A percentile compares a stretch with the other conserved stretches of the same genome.
Conservation (phyloP, 306 rosid species). For the Cucurbita moschata region DNA sequence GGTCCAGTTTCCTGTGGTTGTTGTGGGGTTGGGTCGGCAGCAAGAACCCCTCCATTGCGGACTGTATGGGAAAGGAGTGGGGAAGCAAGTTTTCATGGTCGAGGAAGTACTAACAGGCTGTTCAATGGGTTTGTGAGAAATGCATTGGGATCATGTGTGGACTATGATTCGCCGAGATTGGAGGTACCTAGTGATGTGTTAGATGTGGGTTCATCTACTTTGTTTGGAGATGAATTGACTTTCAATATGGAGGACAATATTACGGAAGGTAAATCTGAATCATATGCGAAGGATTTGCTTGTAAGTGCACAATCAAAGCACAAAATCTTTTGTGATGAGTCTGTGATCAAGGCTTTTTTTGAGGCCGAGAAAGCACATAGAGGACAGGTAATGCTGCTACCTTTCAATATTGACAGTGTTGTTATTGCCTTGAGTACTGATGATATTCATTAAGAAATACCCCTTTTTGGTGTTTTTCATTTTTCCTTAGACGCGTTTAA, state of each 20-base stretch:
- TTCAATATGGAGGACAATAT: conserved; percentile 39
- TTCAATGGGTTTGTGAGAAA: conserved; percentile 73
- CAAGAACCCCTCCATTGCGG: conserved; percentile 32
- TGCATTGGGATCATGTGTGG: conserved; percentile 67
- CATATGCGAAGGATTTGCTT: conserved; percentile 45
- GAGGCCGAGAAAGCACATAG: conserved; percentile 75
- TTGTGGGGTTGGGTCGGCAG: conserved; percentile 26
- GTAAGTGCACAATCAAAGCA: conserved; percentile 44
- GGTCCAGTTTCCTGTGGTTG: conserved; percentile 73
- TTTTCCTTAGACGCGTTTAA: conserved; percentile 57
- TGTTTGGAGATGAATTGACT: conserved; percentile 57
- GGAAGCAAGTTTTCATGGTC: conserved; percentile 18
- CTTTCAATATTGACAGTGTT: not conserved
- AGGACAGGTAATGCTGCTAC: conserved; percentile 37
- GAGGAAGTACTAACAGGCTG: conserved; percentile 40
- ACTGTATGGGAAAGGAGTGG: conserved; percentile 29
- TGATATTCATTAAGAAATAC: conserved; percentile 6
- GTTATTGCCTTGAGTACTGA: conserved; percentile 5
- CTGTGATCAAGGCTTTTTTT: conserved; percentile 50
- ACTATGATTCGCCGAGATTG: conserved; percentile 40
- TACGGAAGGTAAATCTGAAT: conserved; percentile 29
- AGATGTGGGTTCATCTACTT: conserved; percentile 25
- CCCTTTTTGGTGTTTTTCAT: not conserved
- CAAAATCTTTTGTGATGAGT: conserved; percentile 49
- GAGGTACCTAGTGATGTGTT: conserved; percentile 19